Percentiles rank a stretch among this genome's conserved stretches.
Conservation (phyloP, 1,139 yeast genomes). For the Torulaspora pretoriensis region DNA sequence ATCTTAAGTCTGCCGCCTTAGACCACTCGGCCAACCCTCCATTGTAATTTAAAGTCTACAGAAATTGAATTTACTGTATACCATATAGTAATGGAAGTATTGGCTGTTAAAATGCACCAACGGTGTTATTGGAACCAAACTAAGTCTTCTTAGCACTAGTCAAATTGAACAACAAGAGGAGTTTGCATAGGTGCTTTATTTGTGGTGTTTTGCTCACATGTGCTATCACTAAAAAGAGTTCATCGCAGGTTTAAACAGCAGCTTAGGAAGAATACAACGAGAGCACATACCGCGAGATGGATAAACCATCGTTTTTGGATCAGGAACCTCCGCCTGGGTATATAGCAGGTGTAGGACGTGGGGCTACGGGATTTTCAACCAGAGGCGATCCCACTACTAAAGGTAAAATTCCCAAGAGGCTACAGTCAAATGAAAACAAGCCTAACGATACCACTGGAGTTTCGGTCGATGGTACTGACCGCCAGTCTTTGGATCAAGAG, state of each 20-base stretch:
- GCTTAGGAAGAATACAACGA: too few species aligned
- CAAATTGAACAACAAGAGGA: too few species aligned
- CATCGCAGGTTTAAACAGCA: background rate
- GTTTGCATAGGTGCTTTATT: too few species aligned
- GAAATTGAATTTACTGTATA: background rate
- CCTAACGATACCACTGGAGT: background rate
- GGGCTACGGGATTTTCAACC: conserved; percentile 90
- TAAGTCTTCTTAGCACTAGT: too few species aligned
- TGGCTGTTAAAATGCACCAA: too few species aligned
- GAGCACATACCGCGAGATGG: conserved; percentile 13
- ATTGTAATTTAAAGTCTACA: background rate
- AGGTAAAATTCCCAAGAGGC: conserved; percentile 19
- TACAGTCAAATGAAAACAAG: conserved; percentile 5
- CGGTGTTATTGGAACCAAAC: too few species aligned
- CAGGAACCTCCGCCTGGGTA: conserved; percentile 89
- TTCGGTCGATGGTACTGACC: background rate
- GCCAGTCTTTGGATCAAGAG: conserved; percentile 39
- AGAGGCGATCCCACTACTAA: conserved; percentile 55
- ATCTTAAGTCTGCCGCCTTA: conserved; percentile 37
- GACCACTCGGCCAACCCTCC: conserved; percentile 37
- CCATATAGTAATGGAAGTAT: too few species aligned
- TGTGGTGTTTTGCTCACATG: too few species aligned
- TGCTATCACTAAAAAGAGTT: background rate
- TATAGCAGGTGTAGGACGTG: conserved; percentile 89
- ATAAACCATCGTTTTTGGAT: conserved; percentile 54